Evolutionary conservation across 768 basidiomycete genomes (phyloP).

Genomic region (Candolleomyces eurysporus): DNA sequence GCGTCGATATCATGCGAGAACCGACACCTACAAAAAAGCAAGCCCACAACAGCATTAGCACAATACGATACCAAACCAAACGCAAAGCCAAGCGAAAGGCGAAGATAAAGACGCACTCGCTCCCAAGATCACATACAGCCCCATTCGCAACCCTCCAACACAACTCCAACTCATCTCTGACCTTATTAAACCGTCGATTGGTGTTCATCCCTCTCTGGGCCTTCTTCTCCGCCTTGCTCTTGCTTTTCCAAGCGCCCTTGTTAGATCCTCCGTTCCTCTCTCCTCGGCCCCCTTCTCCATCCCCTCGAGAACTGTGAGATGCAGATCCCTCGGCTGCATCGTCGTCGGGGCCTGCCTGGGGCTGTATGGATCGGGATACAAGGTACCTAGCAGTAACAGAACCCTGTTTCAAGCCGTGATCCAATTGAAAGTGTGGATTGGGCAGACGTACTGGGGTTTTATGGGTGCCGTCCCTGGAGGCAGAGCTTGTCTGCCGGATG

Average conservation of each 20-base stretch:
- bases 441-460: slow-evolving; percentile 32
- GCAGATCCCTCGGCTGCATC: slow-evolving; percentile 62
- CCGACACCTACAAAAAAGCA: slow-evolving; percentile 54
- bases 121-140: slow-evolving; percentile 65
- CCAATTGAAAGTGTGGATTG: no score
- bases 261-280: slow-evolving; percentile 16
- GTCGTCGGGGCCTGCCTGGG: slow-evolving; percentile 31
- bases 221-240: slow-evolving; percentile 68
- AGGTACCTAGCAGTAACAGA: no score
- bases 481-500: neutral
- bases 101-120: slow-evolving; percentile 37
- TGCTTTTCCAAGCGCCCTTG: slow-evolving; percentile 27
- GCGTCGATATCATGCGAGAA: slow-evolving; percentile 73
- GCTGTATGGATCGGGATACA: slow-evolving; percentile 2
- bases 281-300: slow-evolving; percentile 16
- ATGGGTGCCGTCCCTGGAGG: slow-evolving; percentile 37
- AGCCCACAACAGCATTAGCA: neutral
- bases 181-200: slow-evolving; percentile 71
- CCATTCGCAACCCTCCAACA: slow-evolving; percentile 81
- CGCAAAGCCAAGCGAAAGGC: slow-evolving; percentile 22
- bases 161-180: slow-evolving; percentile 76
- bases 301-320: slow-evolving; percentile 28
- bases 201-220: slow-evolving; percentile 82
- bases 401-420: no score
- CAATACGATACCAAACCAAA: neutral